These are phyloP conservation scores for Debaryomyces robertsiae DNA, from an alignment of 1,139 yeast species.

Conservation along the genomic window DNA sequence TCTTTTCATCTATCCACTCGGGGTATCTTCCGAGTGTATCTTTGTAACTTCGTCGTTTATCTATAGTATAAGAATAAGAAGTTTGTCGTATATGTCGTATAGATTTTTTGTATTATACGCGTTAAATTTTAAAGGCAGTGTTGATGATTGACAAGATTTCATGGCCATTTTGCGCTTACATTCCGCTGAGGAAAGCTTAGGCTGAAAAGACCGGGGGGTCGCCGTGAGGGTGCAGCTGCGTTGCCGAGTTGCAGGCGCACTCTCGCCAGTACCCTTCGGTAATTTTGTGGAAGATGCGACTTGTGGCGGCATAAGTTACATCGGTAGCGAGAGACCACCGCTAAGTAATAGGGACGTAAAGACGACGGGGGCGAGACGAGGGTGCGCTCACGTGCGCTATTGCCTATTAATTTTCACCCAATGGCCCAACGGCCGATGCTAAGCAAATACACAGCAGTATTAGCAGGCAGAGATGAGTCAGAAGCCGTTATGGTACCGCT, in stretches of 20 bases:
- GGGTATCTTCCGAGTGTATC: background rate
- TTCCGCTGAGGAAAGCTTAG: too few species aligned
- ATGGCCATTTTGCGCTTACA: too few species aligned
- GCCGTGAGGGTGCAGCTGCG: too few species aligned
- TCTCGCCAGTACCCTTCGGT: too few species aligned
- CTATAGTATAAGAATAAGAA: background rate
- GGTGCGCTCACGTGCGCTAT: constrained; percentile 15
- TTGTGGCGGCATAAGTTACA: too few species aligned
- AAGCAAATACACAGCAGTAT: constrained; percentile 2
- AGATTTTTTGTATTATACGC: constrained; percentile 8
- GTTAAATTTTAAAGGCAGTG: constrained; percentile 8
- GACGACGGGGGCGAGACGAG: too few species aligned
- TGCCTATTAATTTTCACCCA: constrained; percentile 17
- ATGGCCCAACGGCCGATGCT: constrained; percentile 12
- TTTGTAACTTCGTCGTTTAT: background rate
- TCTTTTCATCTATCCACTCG: background rate
- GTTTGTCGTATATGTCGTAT: constrained; percentile 20
- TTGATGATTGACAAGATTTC: background rate
- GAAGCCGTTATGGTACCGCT: constrained; percentile 54
- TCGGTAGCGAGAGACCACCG: too few species aligned
- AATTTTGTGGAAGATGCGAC: too few species aligned
- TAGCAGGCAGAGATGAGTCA: constrained; percentile 16
- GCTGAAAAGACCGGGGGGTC: too few species aligned
- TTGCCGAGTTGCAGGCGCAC: too few species aligned
- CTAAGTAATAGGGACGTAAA: too few species aligned